Percentiles rank a stretch among this genome's conserved stretches.
phyloP scores from a whole-genome alignment of 208 protist genomes.

The Borovskyia barvae region DNA sequence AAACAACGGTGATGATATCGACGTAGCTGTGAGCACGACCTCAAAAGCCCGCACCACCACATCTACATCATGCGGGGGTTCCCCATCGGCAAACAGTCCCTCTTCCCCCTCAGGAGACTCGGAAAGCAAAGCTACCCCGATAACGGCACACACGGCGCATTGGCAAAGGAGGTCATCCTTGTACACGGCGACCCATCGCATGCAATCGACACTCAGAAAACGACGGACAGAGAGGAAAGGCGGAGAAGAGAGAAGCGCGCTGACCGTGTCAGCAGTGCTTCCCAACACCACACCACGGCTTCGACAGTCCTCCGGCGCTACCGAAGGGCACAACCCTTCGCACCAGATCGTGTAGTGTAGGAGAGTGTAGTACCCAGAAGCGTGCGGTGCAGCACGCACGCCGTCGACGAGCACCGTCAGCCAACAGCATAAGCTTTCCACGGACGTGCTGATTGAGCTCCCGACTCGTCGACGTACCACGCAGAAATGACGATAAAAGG shows the following conservation, averaged over 20 bases:
- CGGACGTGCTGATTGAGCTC: not conserved
- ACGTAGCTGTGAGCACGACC: conserved; percentile 15
- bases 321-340: not conserved
- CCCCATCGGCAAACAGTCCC: not conserved
- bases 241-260: not conserved
- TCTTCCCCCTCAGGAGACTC: not conserved
- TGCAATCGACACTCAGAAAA: not conserved
- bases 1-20: conserved; percentile 21
- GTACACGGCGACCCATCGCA: conserved; percentile 24
- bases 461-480: not conserved
- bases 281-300: not conserved
- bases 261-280: not conserved
- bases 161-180: conserved; percentile 42
- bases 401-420: conserved; percentile 7
- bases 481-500: conserved; percentile 12
- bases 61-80: not conserved
- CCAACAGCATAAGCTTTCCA: not conserved
- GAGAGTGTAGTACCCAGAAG: conserved; percentile 44
- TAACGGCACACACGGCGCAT: conserved; percentile 32
- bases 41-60: conserved; percentile 30
- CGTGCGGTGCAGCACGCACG: conserved; percentile 16
- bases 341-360: conserved; percentile 29
- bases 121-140: not conserved
- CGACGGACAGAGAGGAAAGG: not conserved
- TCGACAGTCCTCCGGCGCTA: not conserved